A percentile compares a stretch with the other conserved stretches of the same genome.
phyloP scores from a whole-genome alignment of 352 stramenopile genomes.

The Phytophthora podocarpi region DNA sequence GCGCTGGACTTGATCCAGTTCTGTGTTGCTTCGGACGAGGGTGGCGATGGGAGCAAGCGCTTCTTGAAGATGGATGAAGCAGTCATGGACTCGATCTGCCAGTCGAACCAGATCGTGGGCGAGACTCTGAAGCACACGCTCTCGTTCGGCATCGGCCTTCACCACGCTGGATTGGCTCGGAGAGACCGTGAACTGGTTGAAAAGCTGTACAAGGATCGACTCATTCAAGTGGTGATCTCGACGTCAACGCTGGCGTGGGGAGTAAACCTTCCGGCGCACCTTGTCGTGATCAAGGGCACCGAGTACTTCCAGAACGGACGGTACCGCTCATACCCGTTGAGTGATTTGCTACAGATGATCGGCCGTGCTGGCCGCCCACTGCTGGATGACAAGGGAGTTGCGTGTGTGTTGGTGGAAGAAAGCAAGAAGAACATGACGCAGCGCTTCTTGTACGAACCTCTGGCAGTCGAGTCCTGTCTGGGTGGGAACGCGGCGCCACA shows the following conservation, averaged over 20 bases:
- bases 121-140: constrained; percentile 95
- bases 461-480: constrained; percentile 97
- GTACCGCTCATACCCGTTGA: constrained; percentile 98
- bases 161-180: constrained; percentile 93
- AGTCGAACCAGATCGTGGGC: constrained; percentile 88
- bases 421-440: constrained; percentile 99
- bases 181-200: constrained; percentile 97
- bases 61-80: constrained; percentile 94
- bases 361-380: constrained; percentile 95
- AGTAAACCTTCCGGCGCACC: constrained; percentile 97
- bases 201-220: constrained; percentile 93
- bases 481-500: constrained; percentile 67
- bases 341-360: constrained; percentile 99
- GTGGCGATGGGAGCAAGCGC: constrained; percentile 89
- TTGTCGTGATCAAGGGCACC: constrained; percentile 99
- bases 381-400: constrained; percentile 95
- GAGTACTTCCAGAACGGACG: constrained; percentile 95
- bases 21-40: constrained; percentile 68
- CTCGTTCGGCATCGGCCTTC: constrained; percentile 97
- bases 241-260: constrained; percentile 95
- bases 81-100: constrained; percentile 88
- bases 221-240: constrained; percentile 96
- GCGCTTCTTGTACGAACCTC: constrained; percentile 98
- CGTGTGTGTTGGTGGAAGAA: constrained; percentile 97
- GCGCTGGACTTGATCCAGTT: constrained; percentile 98